Conservation (phyloP, 148 eudicot species). For the Agrostemma githago region DNA sequence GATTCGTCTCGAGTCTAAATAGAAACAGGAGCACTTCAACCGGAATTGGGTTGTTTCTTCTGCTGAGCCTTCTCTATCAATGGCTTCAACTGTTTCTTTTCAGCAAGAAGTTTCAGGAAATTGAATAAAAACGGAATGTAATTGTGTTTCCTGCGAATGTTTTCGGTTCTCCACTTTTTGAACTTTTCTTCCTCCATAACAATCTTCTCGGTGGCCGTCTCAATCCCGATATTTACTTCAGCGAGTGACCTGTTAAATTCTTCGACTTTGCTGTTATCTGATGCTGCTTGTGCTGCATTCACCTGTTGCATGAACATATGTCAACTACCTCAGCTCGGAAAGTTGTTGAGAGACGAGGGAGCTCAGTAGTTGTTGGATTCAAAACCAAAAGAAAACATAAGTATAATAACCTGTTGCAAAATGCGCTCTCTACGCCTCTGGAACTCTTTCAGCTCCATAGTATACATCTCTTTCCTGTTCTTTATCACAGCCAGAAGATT, state of each 20-base stretch:
- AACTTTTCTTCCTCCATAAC: constrained; percentile 94
- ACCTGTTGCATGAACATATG: constrained; percentile 11
- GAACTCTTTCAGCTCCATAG: constrained; percentile 82
- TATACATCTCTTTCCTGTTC: constrained; percentile 85
- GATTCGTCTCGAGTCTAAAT: background rate
- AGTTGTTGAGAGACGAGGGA: background rate
- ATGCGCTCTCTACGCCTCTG: constrained; percentile 82
- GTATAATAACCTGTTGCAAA: constrained; percentile 46
- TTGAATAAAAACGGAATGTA: constrained; percentile 93
- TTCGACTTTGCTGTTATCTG: constrained; percentile 48
- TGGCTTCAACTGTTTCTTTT: constrained; percentile 94
- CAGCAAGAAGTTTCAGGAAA: constrained; percentile 91
- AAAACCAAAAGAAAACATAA: too few species aligned
- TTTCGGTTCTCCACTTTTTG: constrained; percentile 95
- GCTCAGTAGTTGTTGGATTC: background rate
- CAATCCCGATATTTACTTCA: constrained; percentile 88
- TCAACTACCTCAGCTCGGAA: background rate
- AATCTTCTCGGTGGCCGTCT: constrained; percentile 87
- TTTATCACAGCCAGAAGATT: constrained; percentile 83
- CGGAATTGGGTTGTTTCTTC: constrained; percentile 61
- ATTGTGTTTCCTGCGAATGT: constrained; percentile 84
- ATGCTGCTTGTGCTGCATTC: constrained; percentile 51
- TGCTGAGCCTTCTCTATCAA: constrained; percentile 91
- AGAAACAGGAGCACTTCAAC: constrained; percentile 18
- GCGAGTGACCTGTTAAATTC: constrained; percentile 58